Conservation (phyloP, 2,329 filamentous ascomycete genomes). For the Juglanconis oblonga region DNA sequence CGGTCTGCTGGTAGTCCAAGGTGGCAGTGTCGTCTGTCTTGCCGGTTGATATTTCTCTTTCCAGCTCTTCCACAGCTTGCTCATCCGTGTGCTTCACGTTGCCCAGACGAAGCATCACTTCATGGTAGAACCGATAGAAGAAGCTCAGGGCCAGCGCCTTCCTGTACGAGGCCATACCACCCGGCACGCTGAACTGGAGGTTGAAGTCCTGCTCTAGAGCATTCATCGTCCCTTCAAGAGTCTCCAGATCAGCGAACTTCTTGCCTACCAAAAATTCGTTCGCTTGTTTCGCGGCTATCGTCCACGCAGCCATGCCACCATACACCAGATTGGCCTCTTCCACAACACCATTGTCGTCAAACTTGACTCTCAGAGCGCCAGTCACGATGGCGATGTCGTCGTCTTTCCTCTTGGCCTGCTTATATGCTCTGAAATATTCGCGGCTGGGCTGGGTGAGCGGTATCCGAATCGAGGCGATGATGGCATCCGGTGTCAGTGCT, state of each 20-base stretch:
- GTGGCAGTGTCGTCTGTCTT: slow-evolving; percentile 74
- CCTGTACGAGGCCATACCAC: slow-evolving; percentile 95
- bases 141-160: slow-evolving; percentile 88
- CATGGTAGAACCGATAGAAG: slow-evolving; percentile 97
- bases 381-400: slow-evolving; percentile 99
- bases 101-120: slow-evolving; percentile 65
- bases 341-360: slow-evolving; percentile 69
- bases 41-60: slow-evolving; percentile 77
- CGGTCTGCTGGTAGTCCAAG: slow-evolving; percentile 73
- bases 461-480: slow-evolving; percentile 85
- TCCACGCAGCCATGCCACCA: slow-evolving; percentile 91
- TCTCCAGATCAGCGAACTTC: slow-evolving; percentile 74
- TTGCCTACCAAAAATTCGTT: slow-evolving; percentile 73
- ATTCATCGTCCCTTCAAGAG: slow-evolving; percentile 85
- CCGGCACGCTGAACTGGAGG: slow-evolving; percentile 84
- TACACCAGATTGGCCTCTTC: slow-evolving; percentile 79
- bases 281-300: slow-evolving; percentile 79
- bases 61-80: slow-evolving; percentile 79
- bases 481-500: slow-evolving; percentile 73
- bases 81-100: slow-evolving; percentile 54
- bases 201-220: slow-evolving; percentile 88
- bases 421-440: slow-evolving; percentile 87
- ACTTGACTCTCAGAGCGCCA: slow-evolving; percentile 71
- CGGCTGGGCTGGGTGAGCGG: slow-evolving; percentile 71
- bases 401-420: slow-evolving; percentile 95